Base-by-base conservation (phyloP, 257 asterid genomes). In the Parsonsia alboflavescens region DNA sequence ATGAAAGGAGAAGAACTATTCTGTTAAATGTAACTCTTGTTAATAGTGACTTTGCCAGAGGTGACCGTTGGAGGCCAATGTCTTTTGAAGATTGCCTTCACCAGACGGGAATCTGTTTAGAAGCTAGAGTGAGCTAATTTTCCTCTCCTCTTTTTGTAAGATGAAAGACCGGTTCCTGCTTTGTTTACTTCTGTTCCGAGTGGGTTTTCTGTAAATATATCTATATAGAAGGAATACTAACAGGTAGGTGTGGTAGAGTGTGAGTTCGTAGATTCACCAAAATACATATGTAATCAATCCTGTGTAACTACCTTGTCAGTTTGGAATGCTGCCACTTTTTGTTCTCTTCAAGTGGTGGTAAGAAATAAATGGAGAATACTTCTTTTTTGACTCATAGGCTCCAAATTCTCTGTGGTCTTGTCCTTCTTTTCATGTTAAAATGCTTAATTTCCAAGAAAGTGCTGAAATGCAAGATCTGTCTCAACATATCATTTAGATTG, bases 121-220 rank as follows among this genome's bases (percentile, higher is more conserved):
- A 73, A 74, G 72, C 68, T 24, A 19, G 70, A 15, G 69, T 59
- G 33, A 5, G 61, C 36, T 68, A 12, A 61, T 10, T 80, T 73
- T 76, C 71, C 52, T 53, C 49, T 75, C 26, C 26, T 7, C 59
- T 72, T 50, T 49, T 44, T 82, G 86, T 78, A 58, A 76, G 74
- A 73, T 79, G 80, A 74, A 33, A 68, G 68, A 56, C 63, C 50
- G 76, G 73, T 70, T 64, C 17, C 73, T 76, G 76, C 73, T 66
- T 76, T 76, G 61, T 72, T 72, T 75, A 59, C 30, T 70, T 65
- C 68, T 79, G 68, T 61, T 76, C 66, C 22, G 73, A 68, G 81
- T 79, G 78, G 74, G 80, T 64, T 76, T 77, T 73, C 63, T 85
- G 89, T 83, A 85, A 39, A 85, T 81, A 72, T 73, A 53, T 81